Conservation (phyloP, 371 early-diverging fungal genomes). For the Circinella umbellata region DNA sequence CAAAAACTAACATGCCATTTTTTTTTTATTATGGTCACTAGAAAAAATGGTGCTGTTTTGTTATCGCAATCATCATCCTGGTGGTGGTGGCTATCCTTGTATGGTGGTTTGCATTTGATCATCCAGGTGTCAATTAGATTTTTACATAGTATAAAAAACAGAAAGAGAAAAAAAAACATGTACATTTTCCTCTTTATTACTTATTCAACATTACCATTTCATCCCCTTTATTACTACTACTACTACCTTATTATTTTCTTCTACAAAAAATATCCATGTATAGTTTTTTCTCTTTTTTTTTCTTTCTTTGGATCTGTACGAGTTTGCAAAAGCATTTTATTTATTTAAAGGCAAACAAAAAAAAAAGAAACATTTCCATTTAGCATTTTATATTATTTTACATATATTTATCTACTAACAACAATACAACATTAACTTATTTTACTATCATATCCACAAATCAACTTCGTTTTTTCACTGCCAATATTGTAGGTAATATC, state of each 20-base stretch:
- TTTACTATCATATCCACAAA: no score
- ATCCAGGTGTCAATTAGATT: conserved; percentile 37
- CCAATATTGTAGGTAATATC: no score
- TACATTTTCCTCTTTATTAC: no score
- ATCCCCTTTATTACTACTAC: background rate
- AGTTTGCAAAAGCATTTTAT: background rate
- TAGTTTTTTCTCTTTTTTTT: background rate
- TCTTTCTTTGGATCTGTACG: background rate
- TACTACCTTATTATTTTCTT: background rate
- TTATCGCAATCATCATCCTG: conserved; percentile 54
- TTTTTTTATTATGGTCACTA: conserved; percentile 17
- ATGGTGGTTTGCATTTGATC: conserved; percentile 59
- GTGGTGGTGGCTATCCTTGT: conserved; percentile 56
- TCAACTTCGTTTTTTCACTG: no score
- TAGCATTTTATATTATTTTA: no score
- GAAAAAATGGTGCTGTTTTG: conserved; percentile 74
- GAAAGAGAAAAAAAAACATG: no score
- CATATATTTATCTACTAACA: no score
- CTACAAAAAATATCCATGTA: background rate
- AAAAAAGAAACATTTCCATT: no score
- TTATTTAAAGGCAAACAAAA: no score
- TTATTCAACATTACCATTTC: no score
- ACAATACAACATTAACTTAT: no score
- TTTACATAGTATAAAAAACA: background rate
- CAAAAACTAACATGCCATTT: background rate